phyloP scores from a whole-genome alignment of 176 grass and related monocot species.

The Coix lacrymajobi region DNA sequence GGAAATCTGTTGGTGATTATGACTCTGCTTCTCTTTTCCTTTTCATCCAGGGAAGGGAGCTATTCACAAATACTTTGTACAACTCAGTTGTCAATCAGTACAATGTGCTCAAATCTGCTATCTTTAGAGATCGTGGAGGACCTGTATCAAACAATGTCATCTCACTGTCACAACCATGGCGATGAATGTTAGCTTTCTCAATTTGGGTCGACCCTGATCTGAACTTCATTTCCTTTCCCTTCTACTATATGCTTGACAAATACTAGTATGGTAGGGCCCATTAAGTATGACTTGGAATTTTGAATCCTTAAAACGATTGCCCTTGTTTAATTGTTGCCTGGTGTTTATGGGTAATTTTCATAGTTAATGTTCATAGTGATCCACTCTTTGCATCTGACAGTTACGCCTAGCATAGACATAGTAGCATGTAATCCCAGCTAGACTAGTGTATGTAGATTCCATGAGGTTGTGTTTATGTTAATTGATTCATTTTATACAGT shows the following conservation, averaged over 20 bases:
- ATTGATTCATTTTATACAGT: not conserved
- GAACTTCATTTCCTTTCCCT: slow-evolving; percentile 8
- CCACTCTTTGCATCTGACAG: not conserved
- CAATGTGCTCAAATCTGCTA: slow-evolving; percentile 69
- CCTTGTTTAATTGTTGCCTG: not conserved
- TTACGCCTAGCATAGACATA: not conserved
- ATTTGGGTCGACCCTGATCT: slow-evolving; percentile 21
- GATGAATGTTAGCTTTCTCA: slow-evolving; percentile 29
- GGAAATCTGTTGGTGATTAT: not conserved
- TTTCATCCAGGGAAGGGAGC: slow-evolving; percentile 53
- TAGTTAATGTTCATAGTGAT: not conserved
- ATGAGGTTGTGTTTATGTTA: not conserved
- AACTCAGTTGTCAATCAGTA: slow-evolving; percentile 69
- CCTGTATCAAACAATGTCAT: slow-evolving; percentile 43
- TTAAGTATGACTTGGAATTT: not conserved
- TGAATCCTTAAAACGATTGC: not conserved
- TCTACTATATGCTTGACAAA: slow-evolving; percentile 21
- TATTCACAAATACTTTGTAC: slow-evolving; percentile 58
- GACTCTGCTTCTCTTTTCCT: not conserved
- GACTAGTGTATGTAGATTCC: not conserved
- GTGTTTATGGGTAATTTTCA: not conserved
- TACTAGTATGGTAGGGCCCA: slow-evolving; percentile 1
- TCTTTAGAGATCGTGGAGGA: slow-evolving; percentile 46
- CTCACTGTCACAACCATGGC: slow-evolving; percentile 86
- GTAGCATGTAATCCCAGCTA: not conserved